phyloP scores from a whole-genome alignment of 306 rosid genomes.

The Lupinus albus region DNA sequence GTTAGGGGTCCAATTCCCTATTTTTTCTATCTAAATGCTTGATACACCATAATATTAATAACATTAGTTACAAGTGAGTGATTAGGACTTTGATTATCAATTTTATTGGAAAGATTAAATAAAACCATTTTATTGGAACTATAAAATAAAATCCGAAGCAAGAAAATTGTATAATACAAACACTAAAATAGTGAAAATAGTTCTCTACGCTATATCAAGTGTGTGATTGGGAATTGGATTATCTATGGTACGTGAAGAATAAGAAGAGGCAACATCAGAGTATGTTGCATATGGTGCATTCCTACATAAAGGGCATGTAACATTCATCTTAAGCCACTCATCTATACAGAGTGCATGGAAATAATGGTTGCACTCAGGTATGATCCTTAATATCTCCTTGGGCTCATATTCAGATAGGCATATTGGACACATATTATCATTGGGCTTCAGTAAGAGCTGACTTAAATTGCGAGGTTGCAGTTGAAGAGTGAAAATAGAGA shows the following conservation, averaged over 20 bases:
- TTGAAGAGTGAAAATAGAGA: background rate
- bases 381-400: slow-evolving; percentile 61
- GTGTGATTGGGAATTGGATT: background rate
- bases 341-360: slow-evolving; percentile 70
- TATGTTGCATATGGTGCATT: slow-evolving; percentile 49
- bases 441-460: slow-evolving; percentile 54
- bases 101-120: no score
- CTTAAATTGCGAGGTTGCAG: slow-evolving; percentile 36
- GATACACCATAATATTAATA: no score
- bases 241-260: slow-evolving; percentile 18
- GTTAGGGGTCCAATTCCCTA: no score
- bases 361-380: slow-evolving; percentile 70
- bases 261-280: background rate
- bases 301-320: slow-evolving; percentile 74
- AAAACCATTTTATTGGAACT: no score
- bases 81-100: no score
- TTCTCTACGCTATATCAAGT: background rate
- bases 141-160: background rate
- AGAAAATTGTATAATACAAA: background rate
- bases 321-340: slow-evolving; percentile 73
- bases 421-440: slow-evolving; percentile 62
- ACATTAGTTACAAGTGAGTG: no score
- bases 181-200: background rate
- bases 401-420: slow-evolving; percentile 68
- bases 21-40: no score